These are phyloP conservation scores for Nannochloris sp. DNA, from an alignment of 139 green algal species.

Conservation along the genomic window DNA sequence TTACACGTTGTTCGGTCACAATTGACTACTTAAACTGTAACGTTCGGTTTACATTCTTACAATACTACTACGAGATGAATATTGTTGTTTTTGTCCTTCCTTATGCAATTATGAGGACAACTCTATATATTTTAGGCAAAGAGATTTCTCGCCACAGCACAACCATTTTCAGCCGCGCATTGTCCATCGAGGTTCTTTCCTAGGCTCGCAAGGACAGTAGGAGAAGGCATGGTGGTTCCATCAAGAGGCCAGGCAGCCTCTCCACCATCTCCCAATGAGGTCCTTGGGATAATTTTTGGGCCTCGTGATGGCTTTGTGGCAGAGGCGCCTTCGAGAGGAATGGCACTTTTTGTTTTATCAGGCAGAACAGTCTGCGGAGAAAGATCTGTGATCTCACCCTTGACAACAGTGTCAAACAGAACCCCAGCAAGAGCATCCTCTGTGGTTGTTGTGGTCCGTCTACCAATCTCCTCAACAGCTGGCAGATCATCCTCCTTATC, in stretches of 20 bases:
- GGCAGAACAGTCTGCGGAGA: slow-evolving; percentile 12
- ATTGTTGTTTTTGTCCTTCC: not conserved
- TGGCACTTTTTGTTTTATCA: not conserved
- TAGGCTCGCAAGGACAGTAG: not conserved
- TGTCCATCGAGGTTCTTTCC: not conserved
- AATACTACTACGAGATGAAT: not conserved
- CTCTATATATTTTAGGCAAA: too few relatives aligned
- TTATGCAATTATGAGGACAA: too few relatives aligned
- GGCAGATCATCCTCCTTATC: not conserved
- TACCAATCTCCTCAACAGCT: not conserved
- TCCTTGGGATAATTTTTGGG: not conserved
- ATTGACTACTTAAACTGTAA: slow-evolving; percentile 19
- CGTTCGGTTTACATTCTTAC: not conserved
- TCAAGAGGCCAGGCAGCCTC: not conserved
- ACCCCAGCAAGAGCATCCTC: slow-evolving; percentile 11
- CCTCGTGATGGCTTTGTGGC: slow-evolving; percentile 3
- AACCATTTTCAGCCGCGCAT: too few relatives aligned
- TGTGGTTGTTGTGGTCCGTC: not conserved
- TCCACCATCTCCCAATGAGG: not conserved
- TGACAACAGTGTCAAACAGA: slow-evolving; percentile 7
- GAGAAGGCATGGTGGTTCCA: not conserved
- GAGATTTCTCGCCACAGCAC: too few relatives aligned
- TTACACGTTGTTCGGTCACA: slow-evolving; percentile 49
- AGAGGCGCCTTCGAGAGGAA: slow-evolving; percentile 2
- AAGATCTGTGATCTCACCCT: slow-evolving; percentile 5